Evolutionary conservation across 768 basidiomycete species (phyloP), one percentile per base, ranked within the genome.

Genomic region (Coprinopsis strossmayeri): DNA sequence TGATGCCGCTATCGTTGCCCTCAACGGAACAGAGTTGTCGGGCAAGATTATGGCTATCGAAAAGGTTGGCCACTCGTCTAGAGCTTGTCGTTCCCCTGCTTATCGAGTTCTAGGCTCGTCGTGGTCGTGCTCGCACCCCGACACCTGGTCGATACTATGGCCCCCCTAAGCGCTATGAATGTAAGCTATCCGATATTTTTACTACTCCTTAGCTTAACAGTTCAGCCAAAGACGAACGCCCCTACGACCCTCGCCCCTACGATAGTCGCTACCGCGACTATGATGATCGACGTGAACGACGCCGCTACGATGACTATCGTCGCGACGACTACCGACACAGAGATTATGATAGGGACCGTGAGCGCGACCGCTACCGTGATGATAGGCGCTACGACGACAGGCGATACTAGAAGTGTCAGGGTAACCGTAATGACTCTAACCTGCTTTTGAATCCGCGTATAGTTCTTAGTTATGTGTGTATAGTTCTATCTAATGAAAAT

Each of bases 91-190:
- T 24, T 7, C 3, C 17, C 20, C 38, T 3, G 5, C 5, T 46
- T 43, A 45, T 56, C 21, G 5, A 49, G 13, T 51, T 18, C 34
- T 48, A 91, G 90, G 91, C 91, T 55, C 87, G 91, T 44, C 85
- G 91, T 55, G 91, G 87, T 48, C 84, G 91, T 53, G 91, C 91
- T 15, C 76, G 91, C 55, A 89, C 91, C 11, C 88, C 95, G 2
- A 99, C 95, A 4, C 95, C 95, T 2, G 95, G 95, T 23, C 72
- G 87, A 46, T 99, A 99, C 77, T 91, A 89, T 53, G 94, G 92
- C 0, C 91, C 92, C 40, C 90, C 92, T 37, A 92, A 94, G 69
- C 77, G 88, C 32, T 68, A 71, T 51, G 83, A 85, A 53, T 64
- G 84, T 84, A 57, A 50, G 77, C 65, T 28, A 56, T 23, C 52